Conservation (phyloP, 2,329 filamentous ascomycete species). For the Didymella keratinophila region DNA sequence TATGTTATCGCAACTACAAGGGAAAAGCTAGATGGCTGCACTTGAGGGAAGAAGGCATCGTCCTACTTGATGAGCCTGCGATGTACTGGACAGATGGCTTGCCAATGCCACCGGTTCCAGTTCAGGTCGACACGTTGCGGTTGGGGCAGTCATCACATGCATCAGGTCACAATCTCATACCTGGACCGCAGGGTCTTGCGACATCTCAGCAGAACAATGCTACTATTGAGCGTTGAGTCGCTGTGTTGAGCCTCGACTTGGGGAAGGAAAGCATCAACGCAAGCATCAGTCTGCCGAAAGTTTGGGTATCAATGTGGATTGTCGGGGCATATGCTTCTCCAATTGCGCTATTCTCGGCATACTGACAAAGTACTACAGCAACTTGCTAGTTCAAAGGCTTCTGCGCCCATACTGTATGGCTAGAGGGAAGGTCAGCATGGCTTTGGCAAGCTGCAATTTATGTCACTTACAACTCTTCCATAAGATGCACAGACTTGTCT, state of each 20-base stretch:
- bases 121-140: not conserved
- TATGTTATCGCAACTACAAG: constrained; percentile 11
- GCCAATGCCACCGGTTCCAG: constrained; percentile 11
- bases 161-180: too few relatives aligned
- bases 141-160: not conserved
- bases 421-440: not conserved
- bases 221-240: not conserved
- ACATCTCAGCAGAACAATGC: not conserved
- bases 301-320: not conserved
- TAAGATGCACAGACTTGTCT: constrained; percentile 33
- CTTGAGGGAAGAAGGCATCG: constrained; percentile 21
- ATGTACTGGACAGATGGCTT: constrained; percentile 25
- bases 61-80: constrained; percentile 21
- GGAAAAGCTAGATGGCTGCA: constrained; percentile 25
- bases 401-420: constrained; percentile 14
- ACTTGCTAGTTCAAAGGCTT: not conserved
- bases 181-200: not conserved
- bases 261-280: not conserved
- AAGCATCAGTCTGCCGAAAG: not conserved
- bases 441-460: not conserved
- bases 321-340: not conserved
- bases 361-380: not conserved
- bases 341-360: not conserved
- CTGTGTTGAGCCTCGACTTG: not conserved
- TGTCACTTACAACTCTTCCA: constrained; percentile 33